Evolutionary conservation across 179 eudicot species (phyloP).

Genomic region (Amaranthus tricolor): DNA sequence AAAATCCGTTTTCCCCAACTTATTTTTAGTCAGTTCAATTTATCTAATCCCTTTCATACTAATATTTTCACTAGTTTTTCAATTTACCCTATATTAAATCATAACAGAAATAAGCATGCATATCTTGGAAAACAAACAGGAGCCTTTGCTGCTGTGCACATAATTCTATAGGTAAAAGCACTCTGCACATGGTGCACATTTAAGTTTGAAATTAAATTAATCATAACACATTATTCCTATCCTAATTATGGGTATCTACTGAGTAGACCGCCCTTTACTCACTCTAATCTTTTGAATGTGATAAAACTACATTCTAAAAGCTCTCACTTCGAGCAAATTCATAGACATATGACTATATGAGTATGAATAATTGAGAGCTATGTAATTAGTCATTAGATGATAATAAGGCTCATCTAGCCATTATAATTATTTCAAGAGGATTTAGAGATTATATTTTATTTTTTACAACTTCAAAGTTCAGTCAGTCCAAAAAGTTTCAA

Average conservation of each 20-base stretch:
- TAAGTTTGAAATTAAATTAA: constrained; percentile 11
- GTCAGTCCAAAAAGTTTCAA: constrained; percentile 11
- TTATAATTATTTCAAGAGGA: background rate
- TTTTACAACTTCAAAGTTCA: background rate
- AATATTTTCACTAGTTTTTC: background rate
- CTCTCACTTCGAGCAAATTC: background rate
- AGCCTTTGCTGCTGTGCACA: constrained; percentile 27
- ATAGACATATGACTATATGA: background rate
- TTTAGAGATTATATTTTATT: background rate
- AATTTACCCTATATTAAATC: background rate
- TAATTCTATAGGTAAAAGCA: constrained; percentile 32
- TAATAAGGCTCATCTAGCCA: constrained; percentile 12
- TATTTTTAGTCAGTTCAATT: background rate
- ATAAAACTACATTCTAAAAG: too few species aligned
- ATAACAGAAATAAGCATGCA: constrained; percentile 12
- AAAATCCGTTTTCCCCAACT: background rate
- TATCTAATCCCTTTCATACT: background rate
- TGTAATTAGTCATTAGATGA: background rate
- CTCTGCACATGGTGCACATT: constrained; percentile 26
- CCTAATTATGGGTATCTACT: background rate
- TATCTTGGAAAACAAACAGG: constrained; percentile 21
- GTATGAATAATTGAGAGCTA: background rate
- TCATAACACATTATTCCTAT: background rate
- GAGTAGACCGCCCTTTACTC: too few species aligned
- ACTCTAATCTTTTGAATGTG: too few species aligned